These are phyloP conservation scores for Camellia japonica DNA, from an alignment of 148 eudicot species.

Conservation along the genomic window DNA sequence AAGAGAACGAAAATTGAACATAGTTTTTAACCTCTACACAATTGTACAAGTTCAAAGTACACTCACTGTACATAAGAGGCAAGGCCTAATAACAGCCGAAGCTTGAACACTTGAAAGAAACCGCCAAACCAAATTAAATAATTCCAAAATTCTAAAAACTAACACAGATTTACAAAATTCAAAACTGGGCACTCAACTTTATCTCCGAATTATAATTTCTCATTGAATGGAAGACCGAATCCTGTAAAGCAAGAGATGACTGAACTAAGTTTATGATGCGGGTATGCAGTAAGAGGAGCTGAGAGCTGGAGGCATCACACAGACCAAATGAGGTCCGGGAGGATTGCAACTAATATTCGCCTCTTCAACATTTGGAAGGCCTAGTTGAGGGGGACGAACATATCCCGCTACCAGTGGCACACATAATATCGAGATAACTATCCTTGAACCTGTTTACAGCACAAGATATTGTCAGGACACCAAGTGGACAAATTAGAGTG, in stretches of 20 bases:
- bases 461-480: not conserved
- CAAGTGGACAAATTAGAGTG: not conserved
- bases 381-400: slow-evolving; percentile 88
- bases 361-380: slow-evolving; percentile 61
- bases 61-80: slow-evolving; percentile 12
- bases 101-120: slow-evolving; percentile 9
- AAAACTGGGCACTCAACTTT: slow-evolving; percentile 4
- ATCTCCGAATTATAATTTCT: slow-evolving; percentile 14
- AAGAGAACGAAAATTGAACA: not conserved
- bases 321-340: slow-evolving; percentile 91
- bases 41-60: slow-evolving; percentile 16
- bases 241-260: not conserved
- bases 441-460: slow-evolving; percentile 71
- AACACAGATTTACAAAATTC: slow-evolving; percentile 18
- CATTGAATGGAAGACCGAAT: not conserved
- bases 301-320: slow-evolving; percentile 85
- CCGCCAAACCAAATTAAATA: slow-evolving; percentile 5
- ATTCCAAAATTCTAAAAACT: slow-evolving; percentile 5
- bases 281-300: slow-evolving; percentile 93
- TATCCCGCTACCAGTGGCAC: slow-evolving; percentile 89
- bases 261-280: slow-evolving; percentile 29
- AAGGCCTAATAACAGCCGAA: slow-evolving; percentile 5
- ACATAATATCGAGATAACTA: slow-evolving; percentile 70
- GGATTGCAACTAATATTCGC: slow-evolving; percentile 85
- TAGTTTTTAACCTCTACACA: slow-evolving; percentile 7